Evolutionary conservation across 208 protist species (phyloP).

Genomic region (Naegleria fowleri): DNA sequence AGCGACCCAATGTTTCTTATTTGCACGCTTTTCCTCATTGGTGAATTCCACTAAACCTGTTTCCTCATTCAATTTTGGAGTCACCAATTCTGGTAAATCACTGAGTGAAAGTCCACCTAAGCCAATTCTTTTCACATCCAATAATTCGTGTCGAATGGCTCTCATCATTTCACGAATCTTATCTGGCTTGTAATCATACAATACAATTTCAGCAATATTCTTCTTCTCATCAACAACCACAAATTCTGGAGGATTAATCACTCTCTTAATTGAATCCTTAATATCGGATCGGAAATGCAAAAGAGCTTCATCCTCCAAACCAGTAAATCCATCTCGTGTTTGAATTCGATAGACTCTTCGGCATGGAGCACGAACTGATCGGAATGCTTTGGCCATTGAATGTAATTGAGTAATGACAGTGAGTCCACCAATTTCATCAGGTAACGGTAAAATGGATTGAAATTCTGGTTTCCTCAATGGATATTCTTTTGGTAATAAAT

Average conservation of each 20-base stretch:
- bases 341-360: neutral
- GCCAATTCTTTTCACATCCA: neutral
- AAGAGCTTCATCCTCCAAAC: neutral
- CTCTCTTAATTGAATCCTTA: neutral
- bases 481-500: neutral
- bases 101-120: neutral
- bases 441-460: neutral
- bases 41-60: neutral
- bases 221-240: neutral
- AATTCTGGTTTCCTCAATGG: constrained; percentile 7
- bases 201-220: neutral
- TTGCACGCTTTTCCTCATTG: neutral
- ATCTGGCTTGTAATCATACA: constrained; percentile 24
- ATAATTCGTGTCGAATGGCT: neutral
- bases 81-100: neutral
- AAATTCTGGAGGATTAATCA: constrained; percentile 13
- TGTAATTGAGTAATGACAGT: neutral
- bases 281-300: neutral
- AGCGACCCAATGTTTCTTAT: neutral
- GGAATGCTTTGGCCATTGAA: neutral
- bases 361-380: neutral
- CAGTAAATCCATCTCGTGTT: constrained; percentile 1
- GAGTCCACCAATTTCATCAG: neutral
- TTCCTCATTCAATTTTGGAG: neutral
- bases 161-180: constrained; percentile 8